These are phyloP conservation scores for Aspergillus nidulans DNA, from an alignment of 495 filamentous ascomycete genomes.

Conservation along the genomic window DNA sequence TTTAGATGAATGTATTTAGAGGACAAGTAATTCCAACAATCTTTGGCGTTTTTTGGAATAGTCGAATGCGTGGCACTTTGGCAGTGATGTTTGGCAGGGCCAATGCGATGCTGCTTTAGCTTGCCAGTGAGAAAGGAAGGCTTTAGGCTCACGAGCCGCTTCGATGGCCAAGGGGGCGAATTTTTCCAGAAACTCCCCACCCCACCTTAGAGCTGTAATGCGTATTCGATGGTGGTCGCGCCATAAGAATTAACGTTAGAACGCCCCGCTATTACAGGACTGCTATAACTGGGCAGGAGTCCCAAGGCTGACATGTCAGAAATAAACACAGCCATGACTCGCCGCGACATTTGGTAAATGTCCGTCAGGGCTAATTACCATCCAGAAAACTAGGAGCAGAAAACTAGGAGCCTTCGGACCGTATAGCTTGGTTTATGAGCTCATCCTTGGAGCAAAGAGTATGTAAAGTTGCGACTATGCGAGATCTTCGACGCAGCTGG, in stretches of 20 bases:
- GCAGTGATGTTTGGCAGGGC: no score
- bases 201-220: no score
- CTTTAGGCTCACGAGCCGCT: no score
- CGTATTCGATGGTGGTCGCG: background rate
- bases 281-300: background rate
- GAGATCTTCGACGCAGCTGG: background rate
- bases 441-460: background rate
- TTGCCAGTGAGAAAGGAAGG: no score
- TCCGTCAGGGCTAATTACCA: background rate
- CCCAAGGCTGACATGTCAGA: slow-evolving; percentile 1
- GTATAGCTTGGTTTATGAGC: background rate
- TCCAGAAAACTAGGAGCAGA: background rate
- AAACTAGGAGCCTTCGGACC: background rate
- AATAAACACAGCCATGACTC: background rate
- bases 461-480: background rate
- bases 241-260: background rate
- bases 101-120: no score
- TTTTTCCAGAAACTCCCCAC: no score
- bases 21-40: no score
- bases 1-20: no score
- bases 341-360: background rate
- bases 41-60: no score
- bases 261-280: background rate
- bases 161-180: no score
- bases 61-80: no score